phyloP scores from a whole-genome alignment of 768 basidiomycete species.

The Termitomyces sp. region DNA sequence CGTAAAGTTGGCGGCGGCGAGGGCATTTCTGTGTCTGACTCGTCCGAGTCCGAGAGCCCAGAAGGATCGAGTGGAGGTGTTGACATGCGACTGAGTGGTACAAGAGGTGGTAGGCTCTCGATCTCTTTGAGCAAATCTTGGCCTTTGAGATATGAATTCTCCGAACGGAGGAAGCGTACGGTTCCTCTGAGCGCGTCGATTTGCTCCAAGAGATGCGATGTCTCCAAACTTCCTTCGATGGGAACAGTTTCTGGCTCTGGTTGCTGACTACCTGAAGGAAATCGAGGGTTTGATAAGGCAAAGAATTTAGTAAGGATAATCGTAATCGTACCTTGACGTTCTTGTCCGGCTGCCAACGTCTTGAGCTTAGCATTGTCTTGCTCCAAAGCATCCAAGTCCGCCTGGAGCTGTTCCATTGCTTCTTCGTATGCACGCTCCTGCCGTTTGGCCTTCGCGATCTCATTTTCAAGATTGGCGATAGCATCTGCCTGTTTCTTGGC shows the following conservation, averaged over 20 bases:
- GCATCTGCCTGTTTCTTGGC: slow-evolving; percentile 88
- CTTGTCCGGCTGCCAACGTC: slow-evolving; percentile 57
- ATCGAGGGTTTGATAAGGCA: not conserved
- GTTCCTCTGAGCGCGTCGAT: slow-evolving; percentile 90
- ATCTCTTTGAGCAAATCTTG: slow-evolving; percentile 87
- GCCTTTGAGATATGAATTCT: slow-evolving; percentile 92
- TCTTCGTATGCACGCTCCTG: slow-evolving; percentile 91
- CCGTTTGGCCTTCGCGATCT: slow-evolving; percentile 77
- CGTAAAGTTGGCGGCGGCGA: slow-evolving; percentile 52
- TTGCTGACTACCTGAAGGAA: slow-evolving; percentile 43
- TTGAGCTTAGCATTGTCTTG: slow-evolving; percentile 87
- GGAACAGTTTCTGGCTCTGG: slow-evolving; percentile 59
- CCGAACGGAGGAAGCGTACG: slow-evolving; percentile 87
- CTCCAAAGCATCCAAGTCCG: slow-evolving; percentile 82
- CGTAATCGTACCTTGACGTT: slow-evolving; percentile 59
- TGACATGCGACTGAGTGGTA: slow-evolving; percentile 41
- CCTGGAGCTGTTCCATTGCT: slow-evolving; percentile 89
- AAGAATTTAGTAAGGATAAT: not conserved
- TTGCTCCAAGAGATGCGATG: slow-evolving; percentile 87
- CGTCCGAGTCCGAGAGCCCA: slow-evolving; percentile 63
- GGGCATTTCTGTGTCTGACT: slow-evolving; percentile 44
- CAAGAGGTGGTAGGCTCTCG: slow-evolving; percentile 66
- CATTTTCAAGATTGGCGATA: slow-evolving; percentile 76
- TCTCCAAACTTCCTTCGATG: slow-evolving; percentile 81
- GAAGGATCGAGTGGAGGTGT: slow-evolving; percentile 72